These are phyloP conservation scores for Parmelia sp. DNA, from an alignment of 495 filamentous ascomycete species.

Conservation along the genomic window DNA sequence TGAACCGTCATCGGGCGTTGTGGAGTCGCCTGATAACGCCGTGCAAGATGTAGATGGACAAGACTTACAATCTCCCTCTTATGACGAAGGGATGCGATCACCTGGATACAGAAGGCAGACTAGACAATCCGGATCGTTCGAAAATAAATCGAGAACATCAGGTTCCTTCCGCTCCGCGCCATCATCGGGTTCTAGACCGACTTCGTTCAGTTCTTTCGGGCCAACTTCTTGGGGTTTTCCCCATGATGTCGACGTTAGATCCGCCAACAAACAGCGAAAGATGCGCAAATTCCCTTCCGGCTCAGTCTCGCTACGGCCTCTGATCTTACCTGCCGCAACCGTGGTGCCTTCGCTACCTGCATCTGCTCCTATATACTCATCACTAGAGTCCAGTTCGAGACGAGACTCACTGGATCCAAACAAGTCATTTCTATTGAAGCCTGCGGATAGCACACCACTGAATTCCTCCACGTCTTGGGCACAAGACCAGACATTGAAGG, in stretches of 20 bases:
- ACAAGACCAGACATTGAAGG: slow-evolving; percentile 28
- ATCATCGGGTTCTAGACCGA: slow-evolving; percentile 24
- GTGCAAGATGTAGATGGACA: not conserved
- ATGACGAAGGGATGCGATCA: slow-evolving; percentile 11
- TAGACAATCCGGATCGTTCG: slow-evolving; percentile 12
- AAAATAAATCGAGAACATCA: slow-evolving; percentile 18
- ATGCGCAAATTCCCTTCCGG: slow-evolving; percentile 38
- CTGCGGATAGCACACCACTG: slow-evolving; percentile 17
- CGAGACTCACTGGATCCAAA: slow-evolving; percentile 23
- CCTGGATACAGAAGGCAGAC: slow-evolving; percentile 5
- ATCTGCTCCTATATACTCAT: slow-evolving; percentile 27
- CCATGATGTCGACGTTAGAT: slow-evolving; percentile 16
- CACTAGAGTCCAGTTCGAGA: slow-evolving; percentile 9
- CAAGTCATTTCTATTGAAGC: slow-evolving; percentile 21
- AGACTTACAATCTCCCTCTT: not conserved
- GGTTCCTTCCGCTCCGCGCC: slow-evolving; percentile 28
- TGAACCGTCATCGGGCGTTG: slow-evolving; percentile 17
- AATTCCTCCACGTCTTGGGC: slow-evolving; percentile 21
- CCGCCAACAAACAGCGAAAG: slow-evolving; percentile 25
- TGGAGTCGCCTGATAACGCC: slow-evolving; percentile 16
- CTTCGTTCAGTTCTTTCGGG: slow-evolving; percentile 25
- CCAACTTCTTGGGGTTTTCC: slow-evolving; percentile 18
- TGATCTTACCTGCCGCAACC: slow-evolving; percentile 31
- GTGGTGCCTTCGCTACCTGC: slow-evolving; percentile 23
- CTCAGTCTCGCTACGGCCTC: slow-evolving; percentile 33